These are phyloP conservation scores for Suhomyces chickasaworum DNA, from an alignment of 1,139 yeast species.

Conservation along the genomic window DNA sequence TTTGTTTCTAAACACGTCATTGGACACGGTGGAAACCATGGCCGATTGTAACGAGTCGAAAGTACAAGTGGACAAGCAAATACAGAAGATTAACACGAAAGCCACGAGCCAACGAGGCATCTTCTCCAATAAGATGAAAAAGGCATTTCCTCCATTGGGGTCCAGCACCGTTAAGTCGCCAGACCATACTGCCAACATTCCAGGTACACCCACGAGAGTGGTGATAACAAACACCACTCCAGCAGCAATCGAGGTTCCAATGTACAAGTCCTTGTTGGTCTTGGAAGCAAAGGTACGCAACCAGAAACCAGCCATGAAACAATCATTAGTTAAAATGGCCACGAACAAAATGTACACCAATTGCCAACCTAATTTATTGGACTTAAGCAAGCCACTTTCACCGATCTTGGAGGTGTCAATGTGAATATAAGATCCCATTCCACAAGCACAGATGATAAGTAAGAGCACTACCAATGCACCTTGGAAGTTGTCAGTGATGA, in stretches of 20 bases:
- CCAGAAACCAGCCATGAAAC: conserved; percentile 93
- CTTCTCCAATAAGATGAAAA: conserved; percentile 65
- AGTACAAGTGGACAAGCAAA: conserved; percentile 80
- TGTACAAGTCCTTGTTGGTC: conserved; percentile 69
- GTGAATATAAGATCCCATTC: conserved; percentile 76
- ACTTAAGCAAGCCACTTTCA: conserved; percentile 64
- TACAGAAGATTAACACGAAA: conserved; percentile 72
- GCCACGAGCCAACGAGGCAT: conserved; percentile 92
- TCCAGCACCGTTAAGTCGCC: conserved; percentile 67
- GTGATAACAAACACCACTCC: conserved; percentile 63
- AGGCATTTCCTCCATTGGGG: conserved; percentile 61
- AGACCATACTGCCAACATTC: conserved; percentile 89
- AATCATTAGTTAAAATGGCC: conserved; percentile 87
- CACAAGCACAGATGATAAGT: conserved; percentile 70
- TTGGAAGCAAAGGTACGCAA: conserved; percentile 88
- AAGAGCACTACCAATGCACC: conserved; percentile 72
- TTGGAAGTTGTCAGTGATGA: conserved; percentile 85
- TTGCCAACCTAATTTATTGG: conserved; percentile 84
- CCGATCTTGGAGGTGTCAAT: conserved; percentile 66
- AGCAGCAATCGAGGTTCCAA: conserved; percentile 77
- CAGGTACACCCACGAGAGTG: conserved; percentile 78
- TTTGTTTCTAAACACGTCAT: conserved; percentile 84
- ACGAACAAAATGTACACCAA: conserved; percentile 78
- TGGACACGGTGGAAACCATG: conserved; percentile 83
- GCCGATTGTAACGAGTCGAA: conserved; percentile 90